These are phyloP conservation scores for Populus davidiana DNA, from an alignment of 345 rosid genomes.

Conservation along the genomic window DNA sequence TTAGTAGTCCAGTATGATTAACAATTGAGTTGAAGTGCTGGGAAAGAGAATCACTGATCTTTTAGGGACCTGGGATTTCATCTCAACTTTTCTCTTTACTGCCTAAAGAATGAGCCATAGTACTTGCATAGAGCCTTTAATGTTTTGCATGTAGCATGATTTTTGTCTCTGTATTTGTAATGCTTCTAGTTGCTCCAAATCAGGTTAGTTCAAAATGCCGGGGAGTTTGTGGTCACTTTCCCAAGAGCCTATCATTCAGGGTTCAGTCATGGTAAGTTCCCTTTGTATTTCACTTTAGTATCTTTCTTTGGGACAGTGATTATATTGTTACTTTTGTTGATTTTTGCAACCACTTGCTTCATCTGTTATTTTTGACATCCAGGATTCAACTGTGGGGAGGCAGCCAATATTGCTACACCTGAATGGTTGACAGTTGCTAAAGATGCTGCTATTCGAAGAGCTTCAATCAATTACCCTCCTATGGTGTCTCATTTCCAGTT, in stretches of 20 bases:
- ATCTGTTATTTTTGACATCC: constrained; percentile 14
- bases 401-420: constrained; percentile 96
- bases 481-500: constrained; percentile 99
- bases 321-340: background rate
- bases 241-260: constrained; percentile 99
- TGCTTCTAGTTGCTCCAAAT: constrained; percentile 2
- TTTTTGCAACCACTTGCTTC: constrained; percentile 4
- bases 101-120: background rate
- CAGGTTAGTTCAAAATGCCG: constrained; percentile 31
- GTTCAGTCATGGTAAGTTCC: constrained; percentile 83
- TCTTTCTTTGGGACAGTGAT: background rate
- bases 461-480: constrained; percentile 91
- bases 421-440: constrained; percentile 83
- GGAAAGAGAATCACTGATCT: background rate
- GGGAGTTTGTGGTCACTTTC: constrained; percentile 89
- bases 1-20: background rate
- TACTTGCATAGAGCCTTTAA: background rate
- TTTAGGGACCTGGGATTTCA: background rate
- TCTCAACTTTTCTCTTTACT: background rate
- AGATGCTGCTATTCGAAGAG: constrained; percentile 96
- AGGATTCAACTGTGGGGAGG: constrained; percentile 98
- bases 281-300: background rate
- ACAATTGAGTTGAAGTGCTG: background rate
- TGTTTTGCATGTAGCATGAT: background rate
- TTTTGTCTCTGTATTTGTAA: background rate